Conservation (phyloP, 75 land plant genomes). For the Adiantum capillusveneris region DNA sequence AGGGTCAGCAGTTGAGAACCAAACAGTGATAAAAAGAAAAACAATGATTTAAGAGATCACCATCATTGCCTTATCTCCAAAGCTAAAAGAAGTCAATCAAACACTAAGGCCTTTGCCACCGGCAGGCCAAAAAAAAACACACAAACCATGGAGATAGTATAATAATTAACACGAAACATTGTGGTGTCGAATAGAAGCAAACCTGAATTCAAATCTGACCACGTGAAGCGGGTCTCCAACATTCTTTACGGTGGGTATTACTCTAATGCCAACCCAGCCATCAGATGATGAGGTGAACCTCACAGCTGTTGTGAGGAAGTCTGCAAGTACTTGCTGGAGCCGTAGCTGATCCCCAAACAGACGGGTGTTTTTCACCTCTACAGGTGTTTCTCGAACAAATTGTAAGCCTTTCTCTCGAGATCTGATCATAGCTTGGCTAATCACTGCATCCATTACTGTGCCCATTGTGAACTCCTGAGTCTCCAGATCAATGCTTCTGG, state of each 20-base stretch:
- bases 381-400: constrained; percentile 79
- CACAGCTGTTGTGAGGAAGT: constrained; percentile 76
- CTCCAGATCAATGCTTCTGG: constrained; percentile 81
- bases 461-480: constrained; percentile 67
- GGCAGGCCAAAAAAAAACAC: no score
- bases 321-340: constrained; percentile 90
- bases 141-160: no score
- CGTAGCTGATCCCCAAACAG: constrained; percentile 89
- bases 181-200: no score
- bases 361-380: constrained; percentile 64
- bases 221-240: constrained; percentile 31
- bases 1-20: no score
- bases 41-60: no score
- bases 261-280: constrained; percentile 91
- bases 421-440: constrained; percentile 88
- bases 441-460: constrained; percentile 89
- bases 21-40: no score
- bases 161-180: no score
- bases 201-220: constrained; percentile 80
- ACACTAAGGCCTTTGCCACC: no score
- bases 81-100: no score
- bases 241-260: constrained; percentile 49
- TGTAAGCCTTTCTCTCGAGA: constrained; percentile 79
- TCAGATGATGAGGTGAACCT: constrained; percentile 75
- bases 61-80: no score